Percentiles rank a stretch among this genome's conserved stretches.
Evolutionary conservation across 352 stramenopile genomes (phyloP).

Genomic region (Phytophthora chlamydospora): DNA sequence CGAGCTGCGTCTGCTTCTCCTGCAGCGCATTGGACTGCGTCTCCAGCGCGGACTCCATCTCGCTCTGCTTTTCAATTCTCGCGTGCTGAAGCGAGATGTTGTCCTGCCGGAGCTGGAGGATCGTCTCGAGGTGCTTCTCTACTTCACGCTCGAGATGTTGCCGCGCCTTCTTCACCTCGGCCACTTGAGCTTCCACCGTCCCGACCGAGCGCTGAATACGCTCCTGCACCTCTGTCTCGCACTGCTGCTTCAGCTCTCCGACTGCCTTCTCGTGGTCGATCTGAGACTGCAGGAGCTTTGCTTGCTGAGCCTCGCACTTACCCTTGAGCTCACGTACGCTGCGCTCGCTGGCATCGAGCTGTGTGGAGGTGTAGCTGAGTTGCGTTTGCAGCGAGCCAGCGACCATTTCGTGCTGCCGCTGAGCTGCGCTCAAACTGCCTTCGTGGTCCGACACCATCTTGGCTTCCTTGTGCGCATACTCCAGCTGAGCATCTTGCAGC

Average conservation of each 20-base stretch:
- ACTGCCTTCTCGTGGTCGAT: conserved; percentile 62
- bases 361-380: conserved; percentile 38
- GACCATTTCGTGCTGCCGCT: conserved; percentile 54
- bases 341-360: conserved; percentile 47
- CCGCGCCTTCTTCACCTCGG: conserved; percentile 66
- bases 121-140: conserved; percentile 60
- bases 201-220: conserved; percentile 61
- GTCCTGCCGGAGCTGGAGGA: conserved; percentile 62
- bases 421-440: conserved; percentile 31
- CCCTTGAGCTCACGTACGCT: conserved; percentile 41
- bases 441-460: conserved; percentile 45
- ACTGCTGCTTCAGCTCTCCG: conserved; percentile 56
- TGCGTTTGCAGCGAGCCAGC: conserved; percentile 51
- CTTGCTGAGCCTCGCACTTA: conserved; percentile 53
- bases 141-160: conserved; percentile 68
- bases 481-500: conserved; percentile 50
- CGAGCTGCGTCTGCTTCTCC: conserved; percentile 45
- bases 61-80: conserved; percentile 39
- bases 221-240: conserved; percentile 57
- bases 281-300: conserved; percentile 53
- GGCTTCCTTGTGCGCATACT: conserved; percentile 49
- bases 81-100: conserved; percentile 57
- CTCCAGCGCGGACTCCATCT: conserved; percentile 40
- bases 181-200: conserved; percentile 65
- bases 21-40: conserved; percentile 52